Conservation (phyloP, 2,329 filamentous ascomycete genomes). For the Diaporthe capsici region DNA sequence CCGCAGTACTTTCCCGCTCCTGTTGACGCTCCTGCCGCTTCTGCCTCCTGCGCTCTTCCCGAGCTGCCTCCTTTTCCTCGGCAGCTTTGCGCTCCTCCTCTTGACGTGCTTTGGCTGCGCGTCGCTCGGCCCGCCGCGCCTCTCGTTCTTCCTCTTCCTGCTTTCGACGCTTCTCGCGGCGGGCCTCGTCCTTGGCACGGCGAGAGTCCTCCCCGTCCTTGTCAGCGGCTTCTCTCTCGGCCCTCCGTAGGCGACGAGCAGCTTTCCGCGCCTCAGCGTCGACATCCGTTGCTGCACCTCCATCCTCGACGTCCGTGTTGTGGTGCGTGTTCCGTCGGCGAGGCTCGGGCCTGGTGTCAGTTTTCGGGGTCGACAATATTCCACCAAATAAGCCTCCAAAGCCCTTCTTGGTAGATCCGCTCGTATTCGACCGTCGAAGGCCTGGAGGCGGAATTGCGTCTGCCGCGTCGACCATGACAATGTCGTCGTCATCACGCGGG, state of each 20-base stretch:
- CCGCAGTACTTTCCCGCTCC: constrained; percentile 62
- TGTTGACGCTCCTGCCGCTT: constrained; percentile 54
- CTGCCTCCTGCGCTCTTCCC: constrained; percentile 55
- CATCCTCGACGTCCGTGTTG: constrained; percentile 68
- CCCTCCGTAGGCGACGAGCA: constrained; percentile 71
- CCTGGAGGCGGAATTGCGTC: constrained; percentile 63
- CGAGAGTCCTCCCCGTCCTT: constrained; percentile 69
- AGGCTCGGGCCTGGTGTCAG: constrained; percentile 58
- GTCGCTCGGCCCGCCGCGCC: constrained; percentile 68
- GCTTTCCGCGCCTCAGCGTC: constrained; percentile 74
- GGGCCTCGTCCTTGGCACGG: constrained; percentile 68
- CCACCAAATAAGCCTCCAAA: constrained; percentile 75
- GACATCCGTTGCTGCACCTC: constrained; percentile 65
- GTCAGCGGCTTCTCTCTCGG: constrained; percentile 60
- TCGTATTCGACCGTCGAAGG: constrained; percentile 73
- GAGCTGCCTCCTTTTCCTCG: constrained; percentile 55
- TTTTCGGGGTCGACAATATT: constrained; percentile 62
- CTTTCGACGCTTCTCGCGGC: constrained; percentile 67
- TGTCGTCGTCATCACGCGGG: constrained; percentile 72
- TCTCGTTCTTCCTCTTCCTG: constrained; percentile 75
- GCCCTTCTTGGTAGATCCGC: constrained; percentile 67
- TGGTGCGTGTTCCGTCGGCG: constrained; percentile 66
- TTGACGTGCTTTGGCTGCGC: constrained; percentile 62
- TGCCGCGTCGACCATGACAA: constrained; percentile 68
- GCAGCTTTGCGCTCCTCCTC: constrained; percentile 63